A percentile compares a stretch with the other conserved stretches of the same genome.
Evolutionary conservation across 1,139 yeast species (phyloP).

Genomic region (Saccharomyces hybrid): DNA sequence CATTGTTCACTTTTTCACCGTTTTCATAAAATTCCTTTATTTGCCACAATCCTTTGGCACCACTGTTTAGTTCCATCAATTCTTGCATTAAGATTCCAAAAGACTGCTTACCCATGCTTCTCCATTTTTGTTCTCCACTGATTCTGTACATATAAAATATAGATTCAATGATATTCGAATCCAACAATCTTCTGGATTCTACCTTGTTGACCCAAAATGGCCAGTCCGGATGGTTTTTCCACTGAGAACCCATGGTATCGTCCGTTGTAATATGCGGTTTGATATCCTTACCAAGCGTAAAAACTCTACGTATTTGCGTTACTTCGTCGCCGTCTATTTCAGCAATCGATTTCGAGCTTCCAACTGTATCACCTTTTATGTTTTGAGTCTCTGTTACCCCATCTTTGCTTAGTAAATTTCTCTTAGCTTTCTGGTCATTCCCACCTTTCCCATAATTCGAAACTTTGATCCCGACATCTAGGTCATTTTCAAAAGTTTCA

Average conservation of each 20-base stretch:
- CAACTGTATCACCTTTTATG: background rate
- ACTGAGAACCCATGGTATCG: conserved; percentile 2
- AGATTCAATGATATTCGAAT: conserved; percentile 75
- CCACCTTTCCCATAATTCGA: background rate
- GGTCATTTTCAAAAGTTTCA: background rate
- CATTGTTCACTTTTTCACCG: conserved; percentile 38
- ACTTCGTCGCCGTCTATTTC: background rate
- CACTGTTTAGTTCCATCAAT: conserved; percentile 45
- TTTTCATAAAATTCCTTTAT: conserved; percentile 21
- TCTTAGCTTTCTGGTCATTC: background rate
- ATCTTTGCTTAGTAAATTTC: background rate
- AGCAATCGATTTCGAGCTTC: background rate
- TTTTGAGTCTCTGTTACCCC: background rate
- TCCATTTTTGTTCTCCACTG: conserved; percentile 66
- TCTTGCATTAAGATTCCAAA: conserved; percentile 58
- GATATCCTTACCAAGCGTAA: background rate
- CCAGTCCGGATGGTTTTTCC: conserved; percentile 21
- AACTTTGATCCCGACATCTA: conserved; percentile 3
- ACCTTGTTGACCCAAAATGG: conserved; percentile 37
- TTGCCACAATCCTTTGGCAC: conserved; percentile 37
- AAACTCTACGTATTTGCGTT: background rate
- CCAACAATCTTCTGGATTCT: conserved; percentile 50
- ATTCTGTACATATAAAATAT: conserved; percentile 65
- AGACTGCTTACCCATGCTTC: conserved; percentile 45
- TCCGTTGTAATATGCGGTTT: background rate